phyloP scores from a whole-genome alignment of 805 yeast genomes.

The Candida namnaoensis region DNA sequence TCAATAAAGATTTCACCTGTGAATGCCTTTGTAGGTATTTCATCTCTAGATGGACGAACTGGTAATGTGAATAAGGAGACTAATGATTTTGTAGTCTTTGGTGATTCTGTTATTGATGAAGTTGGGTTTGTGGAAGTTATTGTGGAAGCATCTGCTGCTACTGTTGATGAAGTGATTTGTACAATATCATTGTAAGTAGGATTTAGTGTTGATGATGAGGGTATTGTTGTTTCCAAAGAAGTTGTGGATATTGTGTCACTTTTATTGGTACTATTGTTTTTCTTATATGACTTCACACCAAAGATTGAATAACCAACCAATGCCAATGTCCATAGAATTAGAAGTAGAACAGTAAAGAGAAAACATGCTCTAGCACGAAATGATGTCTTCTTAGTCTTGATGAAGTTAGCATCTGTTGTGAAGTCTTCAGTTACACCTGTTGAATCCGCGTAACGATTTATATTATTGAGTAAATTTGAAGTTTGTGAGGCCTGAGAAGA shows the following conservation, averaged over 20 bases:
- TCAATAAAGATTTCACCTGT: background rate
- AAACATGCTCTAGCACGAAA: background rate
- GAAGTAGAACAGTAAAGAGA: background rate
- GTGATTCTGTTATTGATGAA: background rate
- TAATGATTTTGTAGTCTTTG: background rate
- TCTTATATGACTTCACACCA: background rate
- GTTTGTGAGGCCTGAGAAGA: conserved; percentile 2
- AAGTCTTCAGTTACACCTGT: conserved; percentile 1
- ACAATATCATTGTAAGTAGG: no score
- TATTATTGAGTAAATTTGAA: conserved; percentile 23
- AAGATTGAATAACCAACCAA: background rate
- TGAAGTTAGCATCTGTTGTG: background rate
- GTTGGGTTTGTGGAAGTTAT: background rate
- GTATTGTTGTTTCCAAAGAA: no score
- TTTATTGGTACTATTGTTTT: background rate
- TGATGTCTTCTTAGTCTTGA: background rate
- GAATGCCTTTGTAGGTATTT: conserved; percentile 3
- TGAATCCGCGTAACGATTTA: conserved; percentile 14
- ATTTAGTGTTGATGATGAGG: no score
- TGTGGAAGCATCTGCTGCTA: background rate
- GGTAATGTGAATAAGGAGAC: conserved; percentile 3
- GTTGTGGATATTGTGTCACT: background rate
- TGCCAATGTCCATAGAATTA: conserved; percentile 1
- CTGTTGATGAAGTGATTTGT: background rate
- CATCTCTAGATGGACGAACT: conserved; percentile 3